Evolutionary conservation across 805 yeast genomes (phyloP), one percentile per base, ranked within the genome.

Genomic region (Metschnikowia noctiluminum): DNA sequence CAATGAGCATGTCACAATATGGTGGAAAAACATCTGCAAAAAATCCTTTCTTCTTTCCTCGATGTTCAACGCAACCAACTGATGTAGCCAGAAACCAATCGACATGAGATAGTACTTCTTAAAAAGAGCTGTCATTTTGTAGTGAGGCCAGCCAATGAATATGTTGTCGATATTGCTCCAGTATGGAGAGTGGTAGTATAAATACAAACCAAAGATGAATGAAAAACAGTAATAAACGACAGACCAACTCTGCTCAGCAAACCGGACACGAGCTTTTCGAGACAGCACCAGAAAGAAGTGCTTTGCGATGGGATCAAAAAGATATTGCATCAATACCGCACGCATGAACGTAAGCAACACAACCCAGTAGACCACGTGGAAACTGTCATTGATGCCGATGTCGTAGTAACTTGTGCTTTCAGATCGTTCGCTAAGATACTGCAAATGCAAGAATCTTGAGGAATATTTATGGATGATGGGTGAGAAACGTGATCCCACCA

Each of bases 241-340:
- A 32, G 80, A 72, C 96, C 96, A 90, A 43, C 89, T 83, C 71
- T 89, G 97, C 66, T 89, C 97, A 48, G 89, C 86, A 62, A 87
- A 89, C 49, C 96, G 77, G 48, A 79, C 79, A 21, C 74, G 70
- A 0, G 85, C 78, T 57, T 81, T 83, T 13, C 62, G 64, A 2
- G 75, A 66, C 36, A 64, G 64, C 42, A 87, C 80, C 26, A 78
- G 70, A 41, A 71, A 62, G 8, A 45, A 48, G 41, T 44, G 49
- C 8, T 55, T 55, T 2, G 89, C 89, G 42, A 82, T 59, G 15
- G 91, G 89, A 46, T 69, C 73, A 42, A 86, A 74, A 9, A 80
- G 55, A 53, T 69, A 78, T 45, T 76, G 74, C 83, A 88, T 84
- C 34, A 79, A 55, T n/a, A 76, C 64, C 6, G 86, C 76, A 53